Evolutionary conservation across 805 yeast genomes (phyloP), one percentile per base, ranked within the genome.

Genomic region (Schizosaccharomyces lindneri): DNA sequence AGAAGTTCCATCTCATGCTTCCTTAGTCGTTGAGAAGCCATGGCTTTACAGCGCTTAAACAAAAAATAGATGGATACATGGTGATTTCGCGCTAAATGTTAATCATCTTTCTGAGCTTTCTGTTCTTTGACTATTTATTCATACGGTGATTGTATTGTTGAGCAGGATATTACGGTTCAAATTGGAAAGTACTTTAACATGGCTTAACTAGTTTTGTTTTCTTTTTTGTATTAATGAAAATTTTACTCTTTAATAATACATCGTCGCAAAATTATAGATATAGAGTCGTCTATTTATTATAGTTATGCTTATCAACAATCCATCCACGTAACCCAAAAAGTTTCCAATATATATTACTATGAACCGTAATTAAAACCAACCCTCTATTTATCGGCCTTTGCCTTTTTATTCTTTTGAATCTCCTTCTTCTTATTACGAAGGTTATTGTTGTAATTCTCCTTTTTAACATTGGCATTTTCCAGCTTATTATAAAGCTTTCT

Each of bases 401-500:
- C 31, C 59, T 71, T 68, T 71, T 83, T 81, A 67, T 81, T 77
- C 78, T 84, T 83, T 60, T 79, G 82, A 62, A 87, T 74, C 70
- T 80, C 81, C 73, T 79, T 80, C 73, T 78, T 83, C 80, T 85
- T 85, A 72, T 79, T 78, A 68, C 79, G 76, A 71, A 85, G 76
- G 62, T 77, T 79, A 63, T 83, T 84, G 68, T 81, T 80, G 73
- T 90, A 82, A 61, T 78, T 78, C 69, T 85, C 87, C 75, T 86
- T 85, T 79, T 86, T 81, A 63, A 83, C 82, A 67, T 85, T 81
- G 63, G 95, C 90, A 71, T 87, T 83, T 75, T 87, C 93, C 95
- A 90, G 87, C 82, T 85, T 85, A 76, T 85, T 85, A 78, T 93
- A 93, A 66, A 89, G 77, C 73, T 86, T 87, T 78, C 88, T 85